Evolutionary conservation across 805 yeast species (phyloP), one percentile per base, ranked within the genome.

Genomic region (Sungouiella thailandica): DNA sequence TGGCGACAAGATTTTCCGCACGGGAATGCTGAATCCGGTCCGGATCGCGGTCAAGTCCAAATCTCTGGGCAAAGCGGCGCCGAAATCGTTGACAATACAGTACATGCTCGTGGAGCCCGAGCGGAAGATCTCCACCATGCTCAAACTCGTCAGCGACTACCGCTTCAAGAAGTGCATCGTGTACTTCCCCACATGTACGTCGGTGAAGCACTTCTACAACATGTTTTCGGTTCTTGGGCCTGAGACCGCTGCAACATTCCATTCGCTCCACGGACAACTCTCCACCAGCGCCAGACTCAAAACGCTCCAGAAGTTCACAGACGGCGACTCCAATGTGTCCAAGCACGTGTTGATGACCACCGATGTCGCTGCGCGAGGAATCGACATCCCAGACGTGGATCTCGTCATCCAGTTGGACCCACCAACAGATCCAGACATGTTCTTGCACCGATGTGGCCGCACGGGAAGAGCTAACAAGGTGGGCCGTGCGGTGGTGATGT

Each of bases 311-410:
- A 62, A 57, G 22, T 93, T 90, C 52, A 54, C 78, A 0, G 69
- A 70, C 1, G 67, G 72, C 4, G 71, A 64, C 29, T 40, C 55
- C 1, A 29, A 33, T 25, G 50, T 53, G 6, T 58, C 60, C 3
- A 80, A 77, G 43, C 67, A 80, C 7, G 75, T 90, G 0, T 59
- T 93, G 16, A 64, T 93, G 59, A 88, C 98, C 2, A 93, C 98
- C 0, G 98, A 93, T 67, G 96, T 93, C n/a, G 97, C 98, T 1
- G 96, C 97, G 0, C 72, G 98, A 53, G 98, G 98, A 27, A 75
- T 93, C 15, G 98, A 93, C 63, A 81, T 93, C 18, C 95, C 96
- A 1, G 93, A 89, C 34, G 97, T 93, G 7, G 97, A 93, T 51
- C 60, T 89, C 17, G 97, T 90, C 3, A 63, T 93, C n/a, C 98